Evolutionary conservation across 2,329 filamentous ascomycete species (phyloP).

Genomic region (Fusarium succisae): DNA sequence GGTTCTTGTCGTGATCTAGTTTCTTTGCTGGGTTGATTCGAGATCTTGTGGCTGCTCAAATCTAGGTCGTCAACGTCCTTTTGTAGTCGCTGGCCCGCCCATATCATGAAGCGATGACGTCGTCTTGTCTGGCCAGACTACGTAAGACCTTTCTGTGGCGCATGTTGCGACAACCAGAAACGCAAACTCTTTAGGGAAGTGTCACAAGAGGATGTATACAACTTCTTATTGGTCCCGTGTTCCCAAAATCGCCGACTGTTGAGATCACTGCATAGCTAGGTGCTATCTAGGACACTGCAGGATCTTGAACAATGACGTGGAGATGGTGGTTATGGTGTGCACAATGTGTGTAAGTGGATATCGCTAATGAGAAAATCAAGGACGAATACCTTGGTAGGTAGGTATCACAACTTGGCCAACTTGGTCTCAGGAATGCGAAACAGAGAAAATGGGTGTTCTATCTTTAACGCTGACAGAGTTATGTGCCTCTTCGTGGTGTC

Average conservation of each 20-base stretch:
- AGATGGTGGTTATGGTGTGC: slow-evolving; percentile 19
- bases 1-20: background rate
- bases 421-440: background rate
- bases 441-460: background rate
- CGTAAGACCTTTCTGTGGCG: slow-evolving; percentile 35
- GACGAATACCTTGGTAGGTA: background rate
- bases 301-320: slow-evolving; percentile 29
- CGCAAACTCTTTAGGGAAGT: slow-evolving; percentile 24
- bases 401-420: background rate
- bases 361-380: slow-evolving; percentile 23
- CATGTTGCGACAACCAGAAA: slow-evolving; percentile 22
- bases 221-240: slow-evolving; percentile 15
- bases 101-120: slow-evolving; percentile 40
- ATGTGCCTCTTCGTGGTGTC: background rate
- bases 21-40: slow-evolving; percentile 8
- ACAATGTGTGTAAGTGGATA: slow-evolving; percentile 14
- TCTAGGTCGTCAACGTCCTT: slow-evolving; percentile 24
- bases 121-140: slow-evolving; percentile 32
- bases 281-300: slow-evolving; percentile 17
- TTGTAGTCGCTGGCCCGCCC: slow-evolving; percentile 33
- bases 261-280: slow-evolving; percentile 7
- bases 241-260: slow-evolving; percentile 2
- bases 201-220: slow-evolving; percentile 28
- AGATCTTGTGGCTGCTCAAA: background rate
- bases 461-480: background rate